Conservation (phyloP, 73 alveolate species). For the Blepharisma stoltei region DNA sequence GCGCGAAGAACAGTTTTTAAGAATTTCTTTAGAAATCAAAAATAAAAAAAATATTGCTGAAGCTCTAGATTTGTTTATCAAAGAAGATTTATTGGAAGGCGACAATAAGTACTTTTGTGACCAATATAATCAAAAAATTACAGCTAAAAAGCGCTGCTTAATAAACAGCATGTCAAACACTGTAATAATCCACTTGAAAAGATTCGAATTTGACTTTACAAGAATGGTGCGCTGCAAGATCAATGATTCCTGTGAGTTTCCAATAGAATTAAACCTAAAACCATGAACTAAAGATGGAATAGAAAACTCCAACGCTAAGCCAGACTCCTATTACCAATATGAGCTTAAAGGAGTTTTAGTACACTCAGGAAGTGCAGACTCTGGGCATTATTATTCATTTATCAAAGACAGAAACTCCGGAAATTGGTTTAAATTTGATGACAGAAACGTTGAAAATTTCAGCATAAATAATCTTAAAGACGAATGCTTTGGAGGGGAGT, state of each 20-base stretch:
- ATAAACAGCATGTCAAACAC: constrained; percentile 81
- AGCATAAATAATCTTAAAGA: constrained; percentile 83
- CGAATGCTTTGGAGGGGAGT: constrained; percentile 87
- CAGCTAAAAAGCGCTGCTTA: constrained; percentile 87
- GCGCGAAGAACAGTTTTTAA: constrained; percentile 87
- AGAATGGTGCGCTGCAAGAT: constrained; percentile 85
- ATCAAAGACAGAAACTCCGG: constrained; percentile 35
- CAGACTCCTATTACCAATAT: constrained; percentile 35
- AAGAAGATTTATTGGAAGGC: constrained; percentile 95
- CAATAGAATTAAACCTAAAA: constrained; percentile 83
- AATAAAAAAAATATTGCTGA: constrained; percentile 87
- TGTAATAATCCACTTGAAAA: constrained; percentile 83
- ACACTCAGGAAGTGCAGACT: constrained; percentile 49
- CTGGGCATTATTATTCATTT: constrained; percentile 27
- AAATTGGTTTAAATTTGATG: constrained; percentile 24
- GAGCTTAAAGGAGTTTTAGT: constrained; percentile 86
- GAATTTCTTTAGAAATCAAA: constrained; percentile 84
- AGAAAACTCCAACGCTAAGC: constrained; percentile 73
- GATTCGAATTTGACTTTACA: constrained; percentile 94
- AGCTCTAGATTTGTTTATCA: constrained; percentile 79
- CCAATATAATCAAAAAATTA: constrained; percentile 84
- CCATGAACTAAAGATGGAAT: constrained; percentile 90
- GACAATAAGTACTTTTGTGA: constrained; percentile 94
- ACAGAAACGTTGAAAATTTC: constrained; percentile 53
- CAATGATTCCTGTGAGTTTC: constrained; percentile 95